A percentile compares a stretch with the other conserved stretches of the same genome.
Evolutionary conservation across 179 eudicot genomes (phyloP).

Genomic region (Heliamphora ciliata): DNA sequence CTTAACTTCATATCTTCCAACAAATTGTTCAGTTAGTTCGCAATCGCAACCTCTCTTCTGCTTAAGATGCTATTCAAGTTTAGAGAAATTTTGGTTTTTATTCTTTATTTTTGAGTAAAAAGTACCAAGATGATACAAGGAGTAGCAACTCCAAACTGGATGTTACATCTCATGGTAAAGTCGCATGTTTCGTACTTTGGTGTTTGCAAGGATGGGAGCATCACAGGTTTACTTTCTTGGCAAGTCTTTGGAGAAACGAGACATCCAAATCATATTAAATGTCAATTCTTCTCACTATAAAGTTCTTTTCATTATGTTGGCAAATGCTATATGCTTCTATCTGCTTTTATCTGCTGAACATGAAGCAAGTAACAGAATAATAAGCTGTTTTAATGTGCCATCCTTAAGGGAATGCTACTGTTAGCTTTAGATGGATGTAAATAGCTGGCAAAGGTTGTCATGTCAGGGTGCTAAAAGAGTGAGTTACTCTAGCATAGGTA

Average conservation of each 20-base stretch:
- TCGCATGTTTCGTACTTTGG: not conserved
- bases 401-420: not conserved
- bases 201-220: not conserved
- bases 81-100: not conserved
- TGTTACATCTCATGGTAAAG: not conserved
- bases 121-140: not conserved
- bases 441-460: not conserved
- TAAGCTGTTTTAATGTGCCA: not conserved
- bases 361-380: not conserved
- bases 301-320: not conserved
- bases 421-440: not conserved
- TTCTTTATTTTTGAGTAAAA: not conserved
- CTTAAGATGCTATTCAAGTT: not conserved
- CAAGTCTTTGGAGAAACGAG: not conserved
- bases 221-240: not conserved
- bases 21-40: not conserved
- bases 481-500: not conserved
- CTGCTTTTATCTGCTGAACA: not conserved
- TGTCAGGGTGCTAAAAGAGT: not conserved
- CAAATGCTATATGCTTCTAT: not conserved
- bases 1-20: not conserved
- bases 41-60: not conserved
- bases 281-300: not conserved
- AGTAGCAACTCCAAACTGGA: not conserved
- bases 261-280: not conserved